Base-by-base conservation (phyloP, 371 early-diverging fungal genomes). In the Mucor piriformis region DNA sequence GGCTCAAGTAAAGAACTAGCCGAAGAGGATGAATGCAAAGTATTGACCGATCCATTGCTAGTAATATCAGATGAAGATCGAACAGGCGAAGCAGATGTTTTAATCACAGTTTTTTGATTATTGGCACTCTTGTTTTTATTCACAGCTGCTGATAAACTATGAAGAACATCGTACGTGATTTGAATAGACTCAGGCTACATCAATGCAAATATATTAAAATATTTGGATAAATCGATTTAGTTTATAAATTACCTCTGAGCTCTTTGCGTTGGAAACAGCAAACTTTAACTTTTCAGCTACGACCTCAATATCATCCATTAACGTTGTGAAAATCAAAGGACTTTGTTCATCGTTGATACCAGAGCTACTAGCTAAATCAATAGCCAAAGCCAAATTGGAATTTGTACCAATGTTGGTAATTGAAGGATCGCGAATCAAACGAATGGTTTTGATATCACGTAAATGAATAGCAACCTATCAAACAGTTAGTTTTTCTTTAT, bases 301-400 rank as follows among this genome's bases (percentile, higher is more conserved):
- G 0, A 70, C 66, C 46, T 76, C 79, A 27, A 76, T 65, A 29
- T 79, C 69, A 29, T 79, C 73, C 67, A 79, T 63, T 33, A 79
- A 46, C 0, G 76, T 66, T 6, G 67, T 64, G 20, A 79, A 62
- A 0, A 79, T 64, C 38, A 79, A 57, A 7, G 74, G 77, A 6
- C 57, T 62, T 21, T 65, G 57, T 20, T 50, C 40, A 12, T 58
- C 47, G 20, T 56, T 43, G 11, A n/a, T 32, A 13, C 59, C 63
- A 15, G 52, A 61, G 23, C 38, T 54, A 4, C 27, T 18, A 21
- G 21, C 52, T 15, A 74, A 38, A 48, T 75, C 75, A 47, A 78
- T 69, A 2, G 70, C 79, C 16, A 78, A 32, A 20, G 64, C 75
- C n/a, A 73, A 18, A 47, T 75, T 72, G 0, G 68, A 68, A 3